Base-by-base conservation (phyloP, 1,284 basidiomycete genomes). In the Phaffia rhodozyma region DNA sequence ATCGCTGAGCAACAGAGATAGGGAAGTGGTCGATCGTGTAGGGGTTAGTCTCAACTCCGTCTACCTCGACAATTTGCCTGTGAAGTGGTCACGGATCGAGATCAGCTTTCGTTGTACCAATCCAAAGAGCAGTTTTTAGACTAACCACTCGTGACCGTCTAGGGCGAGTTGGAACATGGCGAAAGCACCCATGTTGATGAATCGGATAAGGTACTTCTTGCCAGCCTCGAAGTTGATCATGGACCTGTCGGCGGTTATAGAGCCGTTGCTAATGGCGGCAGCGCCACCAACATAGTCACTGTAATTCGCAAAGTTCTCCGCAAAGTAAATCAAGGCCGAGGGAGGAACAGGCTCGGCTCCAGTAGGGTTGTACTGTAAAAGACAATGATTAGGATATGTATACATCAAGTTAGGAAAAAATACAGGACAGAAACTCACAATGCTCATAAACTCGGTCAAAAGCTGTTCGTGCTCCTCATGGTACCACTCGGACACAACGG, bases 341-440 rank as follows among this genome's bases (percentile, higher is more conserved):
- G 87, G 79, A 32, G 91, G 91, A 20, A 94, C 81, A 50, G 91
- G 91, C 73, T 96, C 91, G 0, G 86, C 86, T 54, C 92, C 92
- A 29, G 64, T 66, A 13, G 64, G 64, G 48, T 66, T 66, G 57
- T 54, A 66, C 52, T 53, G 18, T 13, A n/a, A n/a, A n/a, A n/a
- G n/a, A n/a, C n/a, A n/a, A n/a, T n/a, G n/a, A n/a, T n/a, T n/a
- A n/a, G n/a, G n/a, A n/a, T n/a, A n/a, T n/a, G n/a, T n/a, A n/a
- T n/a, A n/a, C n/a, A 47, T n/a, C 21, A n/a, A 29, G 6, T 18
- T 18, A 13, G 23, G 9, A 57, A 58, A 20, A 38, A 29, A 34
- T 27, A 51, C 71, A 71, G 18, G 66, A 73, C 2, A 20, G 5
- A 74, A 72, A 67, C 78, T 77, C 63, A 70, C 72, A 71, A 77